These are phyloP conservation scores for Botrytis fabae DNA, from an alignment of 2,329 filamentous ascomycete genomes.

Conservation along the genomic window DNA sequence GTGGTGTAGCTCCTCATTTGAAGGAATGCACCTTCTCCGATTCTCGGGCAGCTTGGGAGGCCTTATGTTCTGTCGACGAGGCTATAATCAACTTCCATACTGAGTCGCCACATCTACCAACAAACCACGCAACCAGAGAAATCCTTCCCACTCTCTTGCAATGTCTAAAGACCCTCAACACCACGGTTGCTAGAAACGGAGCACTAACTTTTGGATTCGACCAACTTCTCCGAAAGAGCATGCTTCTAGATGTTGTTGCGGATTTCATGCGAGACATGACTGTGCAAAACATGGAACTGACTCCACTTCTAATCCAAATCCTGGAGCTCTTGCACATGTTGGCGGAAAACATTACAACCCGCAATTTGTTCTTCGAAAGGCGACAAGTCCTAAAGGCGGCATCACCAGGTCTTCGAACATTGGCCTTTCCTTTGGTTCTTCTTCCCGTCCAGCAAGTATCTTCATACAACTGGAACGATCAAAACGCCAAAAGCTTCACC, in stretches of 20 bases:
- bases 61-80: neutral
- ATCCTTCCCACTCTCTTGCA: neutral
- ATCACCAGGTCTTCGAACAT: neutral
- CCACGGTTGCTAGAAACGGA: neutral
- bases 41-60: neutral
- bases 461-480: neutral
- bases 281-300: neutral
- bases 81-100: neutral
- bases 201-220: neutral
- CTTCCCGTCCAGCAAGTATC: neutral
- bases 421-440: neutral
- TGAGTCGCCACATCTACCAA: neutral
- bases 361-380: neutral
- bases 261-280: neutral
- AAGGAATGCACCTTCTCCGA: neutral
- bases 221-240: neutral
- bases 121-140: neutral
- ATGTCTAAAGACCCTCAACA: neutral
- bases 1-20: neutral
- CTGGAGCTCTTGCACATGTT: neutral
- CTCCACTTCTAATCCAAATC: neutral
- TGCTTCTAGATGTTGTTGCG: neutral
- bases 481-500: accelerated
- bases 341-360: accelerated
- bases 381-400: neutral